Conservation (phyloP, 129 eudicot species). For the Chrysanthemum lavandulifolium region DNA sequence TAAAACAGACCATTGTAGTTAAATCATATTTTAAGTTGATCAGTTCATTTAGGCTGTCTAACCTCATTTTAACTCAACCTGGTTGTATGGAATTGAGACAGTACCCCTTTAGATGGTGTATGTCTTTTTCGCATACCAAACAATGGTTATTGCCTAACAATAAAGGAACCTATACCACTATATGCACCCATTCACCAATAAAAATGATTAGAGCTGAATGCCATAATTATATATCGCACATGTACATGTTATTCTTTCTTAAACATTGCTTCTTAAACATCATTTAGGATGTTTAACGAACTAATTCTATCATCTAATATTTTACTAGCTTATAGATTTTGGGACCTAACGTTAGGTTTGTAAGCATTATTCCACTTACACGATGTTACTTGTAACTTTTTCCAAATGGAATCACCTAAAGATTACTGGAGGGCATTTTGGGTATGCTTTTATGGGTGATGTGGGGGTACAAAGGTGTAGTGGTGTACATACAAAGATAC, state of each 20-base stretch:
- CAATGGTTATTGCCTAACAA: slow-evolving; percentile 3
- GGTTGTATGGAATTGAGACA: neutral
- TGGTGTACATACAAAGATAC: slow-evolving; percentile 10
- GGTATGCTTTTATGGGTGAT: neutral
- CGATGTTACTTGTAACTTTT: neutral
- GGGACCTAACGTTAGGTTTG: slow-evolving; percentile 2
- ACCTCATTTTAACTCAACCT: too few species aligned
- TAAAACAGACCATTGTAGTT: too few species aligned
- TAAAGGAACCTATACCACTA: neutral
- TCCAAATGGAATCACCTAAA: neutral
- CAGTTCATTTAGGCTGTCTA: too few species aligned
- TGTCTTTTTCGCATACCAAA: slow-evolving; percentile 8
- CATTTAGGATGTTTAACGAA: too few species aligned
- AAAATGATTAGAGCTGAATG: too few species aligned
- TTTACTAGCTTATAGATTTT: neutral
- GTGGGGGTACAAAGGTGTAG: slow-evolving; percentile 2
- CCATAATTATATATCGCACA: too few species aligned
- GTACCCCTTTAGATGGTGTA: neutral
- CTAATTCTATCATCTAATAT: too few species aligned
- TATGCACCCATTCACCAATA: neutral
- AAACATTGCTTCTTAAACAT: too few species aligned
- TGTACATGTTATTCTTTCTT: too few species aligned
- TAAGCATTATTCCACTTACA: neutral
- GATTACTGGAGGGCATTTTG: slow-evolving; percentile 4
- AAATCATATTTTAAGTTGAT: too few species aligned